Percentiles rank a stretch among this genome's conserved stretches.
phyloP scores from a whole-genome alignment of 1,284 basidiomycete species.

The Cystobasidium slooffiae region DNA sequence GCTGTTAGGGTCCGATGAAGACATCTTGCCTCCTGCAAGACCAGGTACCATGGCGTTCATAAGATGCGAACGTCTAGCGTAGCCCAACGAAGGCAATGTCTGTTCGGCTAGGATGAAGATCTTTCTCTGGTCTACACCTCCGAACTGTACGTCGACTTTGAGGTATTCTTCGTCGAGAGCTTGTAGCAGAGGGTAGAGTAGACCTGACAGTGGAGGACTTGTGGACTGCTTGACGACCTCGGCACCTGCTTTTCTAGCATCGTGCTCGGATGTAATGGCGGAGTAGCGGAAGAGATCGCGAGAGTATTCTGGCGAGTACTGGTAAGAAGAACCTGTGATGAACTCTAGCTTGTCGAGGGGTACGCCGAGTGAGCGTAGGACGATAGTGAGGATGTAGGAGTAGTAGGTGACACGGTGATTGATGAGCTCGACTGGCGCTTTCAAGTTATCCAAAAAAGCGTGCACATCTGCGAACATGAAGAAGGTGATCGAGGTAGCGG shows the following conservation, averaged over 20 bases:
- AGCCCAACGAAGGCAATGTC: constrained; percentile 91
- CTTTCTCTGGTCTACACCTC: constrained; percentile 97
- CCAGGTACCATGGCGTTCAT: constrained; percentile 99
- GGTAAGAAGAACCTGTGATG: constrained; percentile 88
- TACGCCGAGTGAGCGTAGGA: constrained; percentile 87
- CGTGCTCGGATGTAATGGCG: constrained; percentile 89
- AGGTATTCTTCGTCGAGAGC: constrained; percentile 98
- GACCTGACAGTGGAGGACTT: constrained; percentile 83
- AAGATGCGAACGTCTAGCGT: constrained; percentile 91
- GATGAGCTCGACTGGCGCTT: constrained; percentile 94
- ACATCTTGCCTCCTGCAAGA: constrained; percentile 95
- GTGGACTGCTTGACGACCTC: constrained; percentile 99
- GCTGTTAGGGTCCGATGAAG: constrained; percentile 92
- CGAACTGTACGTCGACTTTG: constrained; percentile 95
- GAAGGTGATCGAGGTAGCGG: background rate
- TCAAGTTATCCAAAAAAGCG: constrained; percentile 96
- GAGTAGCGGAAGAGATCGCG: constrained; percentile 92
- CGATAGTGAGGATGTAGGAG: constrained; percentile 75
- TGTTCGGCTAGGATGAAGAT: constrained; percentile 98
- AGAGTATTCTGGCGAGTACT: constrained; percentile 88
- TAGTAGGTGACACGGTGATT: constrained; percentile 90
- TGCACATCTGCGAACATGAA: constrained; percentile 72
- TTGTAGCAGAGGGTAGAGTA: constrained; percentile 95
- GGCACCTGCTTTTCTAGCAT: constrained; percentile 97
- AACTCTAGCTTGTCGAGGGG: constrained; percentile 83